Base-by-base conservation (phyloP, 345 rosid genomes). In the Gossypium longicalyx region DNA sequence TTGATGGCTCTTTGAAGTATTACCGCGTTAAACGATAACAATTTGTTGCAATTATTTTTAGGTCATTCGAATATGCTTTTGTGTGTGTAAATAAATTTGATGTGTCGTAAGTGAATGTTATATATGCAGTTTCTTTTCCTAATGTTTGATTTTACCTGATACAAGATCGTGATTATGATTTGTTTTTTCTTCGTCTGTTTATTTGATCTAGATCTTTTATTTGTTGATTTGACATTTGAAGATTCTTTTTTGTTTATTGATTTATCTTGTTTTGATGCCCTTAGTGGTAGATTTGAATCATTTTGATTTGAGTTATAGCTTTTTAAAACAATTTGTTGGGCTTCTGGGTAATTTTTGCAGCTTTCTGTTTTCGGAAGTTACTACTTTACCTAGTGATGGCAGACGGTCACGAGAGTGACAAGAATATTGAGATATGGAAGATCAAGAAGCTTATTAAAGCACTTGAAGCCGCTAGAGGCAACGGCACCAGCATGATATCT, bases 401-500 rank as follows among this genome's bases (percentile, higher is more conserved):
- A 3, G 92, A 88, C 17, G 75, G 76, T 56, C 88, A 84, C 0
- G 88, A 89, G 68, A 86, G 86, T 71, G 93, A 89, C 65, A 87
- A 82, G 61, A 89, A 89, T 71, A 89, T 89, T 44, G 91, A 89
- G 83, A 86, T 87, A 77, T 89, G 93, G 93, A 89, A 89, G 85
- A 87, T 87, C 70, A 87, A 89, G 81, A 89, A 84, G 83, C 79
- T 89, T 71, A 89, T 89, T 57, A 87, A 86, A 77, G 91, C 93
- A 22, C 81, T 87, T 66, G 91, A 89, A 77, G 83, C 93, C 62
- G 93, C 93, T 43, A 79, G 91, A 69, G 93, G 93, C 70, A 89
- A 89, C 76, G 93, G 93, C 8, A 89, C 93, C 38, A 89, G 93
- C 89, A 89, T 89, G 93, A 89, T 89, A 59, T 89, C 93, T 27